A percentile compares a stretch with the other conserved stretches of the same genome.
phyloP scores from a whole-genome alignment of 2,329 filamentous ascomycete genomes.

The Chalaropsis ovoidea region DNA sequence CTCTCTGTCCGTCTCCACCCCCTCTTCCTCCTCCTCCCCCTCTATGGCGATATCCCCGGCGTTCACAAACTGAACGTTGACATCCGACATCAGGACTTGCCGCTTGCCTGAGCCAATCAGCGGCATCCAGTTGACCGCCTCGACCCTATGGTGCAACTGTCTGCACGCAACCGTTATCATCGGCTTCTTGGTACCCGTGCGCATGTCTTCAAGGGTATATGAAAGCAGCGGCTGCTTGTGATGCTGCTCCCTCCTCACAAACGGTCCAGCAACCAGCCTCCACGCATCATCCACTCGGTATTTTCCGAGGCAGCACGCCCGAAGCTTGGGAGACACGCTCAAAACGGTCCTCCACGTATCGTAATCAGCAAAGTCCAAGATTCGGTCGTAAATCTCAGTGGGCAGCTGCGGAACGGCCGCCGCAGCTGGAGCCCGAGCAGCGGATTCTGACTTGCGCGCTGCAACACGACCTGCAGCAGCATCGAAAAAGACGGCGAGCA shows the following conservation, averaged over 20 bases:
- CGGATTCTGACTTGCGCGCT: too few relatives aligned
- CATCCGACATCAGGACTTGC: background rate
- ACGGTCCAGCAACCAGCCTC: background rate
- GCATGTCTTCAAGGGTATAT: background rate
- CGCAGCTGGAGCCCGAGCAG: too few relatives aligned
- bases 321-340: background rate
- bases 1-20: too few relatives aligned
- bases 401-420: too few relatives aligned
- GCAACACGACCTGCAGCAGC: background rate
- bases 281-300: background rate
- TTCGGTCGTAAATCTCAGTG: background rate
- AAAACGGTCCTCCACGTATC: background rate
- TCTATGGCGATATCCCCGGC: background rate
- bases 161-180: too few relatives aligned
- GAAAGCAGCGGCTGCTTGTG: background rate
- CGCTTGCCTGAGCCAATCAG: background rate
- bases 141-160: background rate
- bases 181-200: background rate
- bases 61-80: background rate
- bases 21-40: background rate
- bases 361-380: background rate
- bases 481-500: background rate
- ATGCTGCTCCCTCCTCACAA: background rate
- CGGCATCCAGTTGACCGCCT: background rate
- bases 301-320: background rate